Conservation (phyloP, 176 grass and related monocot genomes). For the Oryza brachyantha region DNA sequence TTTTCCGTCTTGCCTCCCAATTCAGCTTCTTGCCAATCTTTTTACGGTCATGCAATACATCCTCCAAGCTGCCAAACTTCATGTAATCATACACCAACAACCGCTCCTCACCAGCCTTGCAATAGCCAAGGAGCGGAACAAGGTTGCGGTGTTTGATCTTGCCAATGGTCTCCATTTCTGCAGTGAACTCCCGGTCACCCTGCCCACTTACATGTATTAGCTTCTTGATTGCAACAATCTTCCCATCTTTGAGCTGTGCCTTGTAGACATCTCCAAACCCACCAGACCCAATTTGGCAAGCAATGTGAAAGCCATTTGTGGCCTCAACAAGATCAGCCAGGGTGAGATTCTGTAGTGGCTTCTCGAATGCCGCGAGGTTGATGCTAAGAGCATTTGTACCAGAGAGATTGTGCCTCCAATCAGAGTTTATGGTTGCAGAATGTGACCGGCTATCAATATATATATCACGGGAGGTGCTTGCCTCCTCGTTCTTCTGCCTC, state of each 20-base stretch:
- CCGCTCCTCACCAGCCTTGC: conserved; percentile 83
- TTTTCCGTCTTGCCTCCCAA: conserved; percentile 71
- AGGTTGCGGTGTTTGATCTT: conserved; percentile 97
- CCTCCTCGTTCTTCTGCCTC: conserved; percentile 56
- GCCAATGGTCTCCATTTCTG: conserved; percentile 98
- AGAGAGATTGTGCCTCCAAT: conserved; percentile 65
- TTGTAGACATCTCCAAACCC: conserved; percentile 97
- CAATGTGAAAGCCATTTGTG: conserved; percentile 82
- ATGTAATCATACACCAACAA: conserved; percentile 94
- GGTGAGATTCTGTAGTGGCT: conserved; percentile 80
- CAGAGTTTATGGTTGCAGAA: conserved; percentile 65
- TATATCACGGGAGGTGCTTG: conserved; percentile 51
- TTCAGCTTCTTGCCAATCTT: conserved; percentile 62
- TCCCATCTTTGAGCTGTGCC: conserved; percentile 86
- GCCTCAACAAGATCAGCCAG: conserved; percentile 73
- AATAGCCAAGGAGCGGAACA: conserved; percentile 86
- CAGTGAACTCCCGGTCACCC: conserved; percentile 91
- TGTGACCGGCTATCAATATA: conserved; percentile 79
- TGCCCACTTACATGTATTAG: conserved; percentile 88
- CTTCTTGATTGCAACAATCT: conserved; percentile 85
- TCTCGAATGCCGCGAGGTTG: conserved; percentile 73
- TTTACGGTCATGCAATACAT: conserved; percentile 72
- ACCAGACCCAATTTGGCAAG: conserved; percentile 66
- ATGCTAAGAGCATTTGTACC: conserved; percentile 77
- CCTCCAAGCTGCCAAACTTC: conserved; percentile 88